Evolutionary conservation across 345 rosid genomes (phyloP).

Genomic region (Lepidium sativum): DNA sequence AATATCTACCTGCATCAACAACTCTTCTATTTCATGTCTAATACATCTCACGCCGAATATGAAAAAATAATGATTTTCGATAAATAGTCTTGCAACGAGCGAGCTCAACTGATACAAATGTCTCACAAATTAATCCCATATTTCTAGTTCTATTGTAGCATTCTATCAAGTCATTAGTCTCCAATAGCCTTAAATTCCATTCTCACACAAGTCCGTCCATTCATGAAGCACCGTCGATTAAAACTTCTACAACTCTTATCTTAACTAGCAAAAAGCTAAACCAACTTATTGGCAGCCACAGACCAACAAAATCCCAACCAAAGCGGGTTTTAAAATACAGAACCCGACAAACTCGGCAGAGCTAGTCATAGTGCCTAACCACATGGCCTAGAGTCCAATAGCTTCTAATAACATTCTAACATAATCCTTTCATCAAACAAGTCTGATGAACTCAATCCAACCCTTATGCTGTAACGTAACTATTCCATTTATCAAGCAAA

Average conservation of each 20-base stretch:
- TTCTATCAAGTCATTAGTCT: background rate
- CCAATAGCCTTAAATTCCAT: background rate
- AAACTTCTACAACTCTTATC: background rate
- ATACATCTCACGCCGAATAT: background rate
- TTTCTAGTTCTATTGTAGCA: background rate
- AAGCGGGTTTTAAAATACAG: background rate
- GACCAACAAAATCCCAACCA: background rate
- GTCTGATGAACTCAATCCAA: background rate
- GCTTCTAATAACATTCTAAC: background rate
- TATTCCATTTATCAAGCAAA: background rate
- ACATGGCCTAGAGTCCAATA: background rate
- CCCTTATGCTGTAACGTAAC: background rate
- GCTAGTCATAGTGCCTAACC: background rate
- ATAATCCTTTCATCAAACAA: background rate
- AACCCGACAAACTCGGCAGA: background rate
- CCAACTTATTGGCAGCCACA: background rate
- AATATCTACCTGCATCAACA: background rate
- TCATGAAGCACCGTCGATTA: background rate
- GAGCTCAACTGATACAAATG: background rate
- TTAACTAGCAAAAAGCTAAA: background rate
- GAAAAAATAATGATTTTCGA: background rate
- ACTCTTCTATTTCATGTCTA: background rate
- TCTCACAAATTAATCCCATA: background rate
- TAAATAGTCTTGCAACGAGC: background rate
- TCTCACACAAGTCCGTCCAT: background rate